Percentiles rank a stretch among this genome's conserved stretches.
Conservation (phyloP, 805 yeast genomes). For the Wickerhamiella australiensis region DNA sequence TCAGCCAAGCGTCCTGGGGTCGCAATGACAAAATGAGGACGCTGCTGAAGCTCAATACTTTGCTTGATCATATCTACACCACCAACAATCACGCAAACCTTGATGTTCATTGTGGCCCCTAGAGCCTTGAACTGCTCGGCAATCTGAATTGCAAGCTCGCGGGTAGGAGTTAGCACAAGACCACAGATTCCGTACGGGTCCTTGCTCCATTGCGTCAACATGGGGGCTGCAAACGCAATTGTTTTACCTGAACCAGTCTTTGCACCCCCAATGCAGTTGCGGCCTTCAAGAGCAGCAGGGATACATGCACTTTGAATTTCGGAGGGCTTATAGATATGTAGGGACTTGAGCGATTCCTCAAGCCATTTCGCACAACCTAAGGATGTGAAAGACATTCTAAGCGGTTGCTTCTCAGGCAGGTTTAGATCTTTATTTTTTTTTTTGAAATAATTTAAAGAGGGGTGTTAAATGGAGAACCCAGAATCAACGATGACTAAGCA, state of each 20-base stretch:
- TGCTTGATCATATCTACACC: conserved; percentile 92
- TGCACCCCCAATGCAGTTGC: conserved; percentile 96
- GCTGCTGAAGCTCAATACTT: conserved; percentile 62
- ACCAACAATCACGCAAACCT: conserved; percentile 78
- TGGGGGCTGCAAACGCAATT: conserved; percentile 95
- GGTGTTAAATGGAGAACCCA: no score
- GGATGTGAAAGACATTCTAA: conserved; percentile 39
- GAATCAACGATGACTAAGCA: neutral
- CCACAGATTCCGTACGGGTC: conserved; percentile 94
- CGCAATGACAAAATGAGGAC: conserved; percentile 91
- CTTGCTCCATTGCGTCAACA: conserved; percentile 85
- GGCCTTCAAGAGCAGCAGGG: conserved; percentile 69
- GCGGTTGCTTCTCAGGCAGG: no score
- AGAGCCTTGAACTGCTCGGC: conserved; percentile 93
- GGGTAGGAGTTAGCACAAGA: conserved; percentile 67
- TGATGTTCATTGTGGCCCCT: conserved; percentile 78
- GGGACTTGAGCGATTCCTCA: conserved; percentile 60
- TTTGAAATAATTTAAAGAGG: neutral
- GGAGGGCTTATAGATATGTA: conserved; percentile 77
- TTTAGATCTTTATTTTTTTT: neutral
- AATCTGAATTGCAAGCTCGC: conserved; percentile 91
- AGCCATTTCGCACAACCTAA: conserved; percentile 84
- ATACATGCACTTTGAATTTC: conserved; percentile 80
- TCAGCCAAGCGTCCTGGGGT: conserved; percentile 96
- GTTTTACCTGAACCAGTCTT: conserved; percentile 98